Percentiles rank a stretch among this genome's conserved stretches.
Conservation (phyloP, 2,329 filamentous ascomycete genomes). For the Exophiala alcalophila region DNA sequence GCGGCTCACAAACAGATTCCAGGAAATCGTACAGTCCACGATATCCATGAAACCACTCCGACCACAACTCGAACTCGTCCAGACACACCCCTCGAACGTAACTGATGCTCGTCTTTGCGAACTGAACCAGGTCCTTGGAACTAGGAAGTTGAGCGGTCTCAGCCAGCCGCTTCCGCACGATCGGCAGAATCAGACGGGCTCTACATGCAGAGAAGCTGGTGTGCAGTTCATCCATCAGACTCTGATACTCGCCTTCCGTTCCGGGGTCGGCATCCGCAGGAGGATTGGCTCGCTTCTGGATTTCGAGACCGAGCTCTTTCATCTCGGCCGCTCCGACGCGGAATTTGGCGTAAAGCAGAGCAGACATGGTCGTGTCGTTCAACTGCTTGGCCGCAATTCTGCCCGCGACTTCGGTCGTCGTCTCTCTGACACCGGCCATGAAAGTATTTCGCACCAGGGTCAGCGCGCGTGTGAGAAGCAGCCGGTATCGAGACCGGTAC, state of each 20-base stretch:
- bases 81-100: constrained; percentile 64
- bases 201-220: constrained; percentile 61
- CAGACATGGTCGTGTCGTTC: constrained; percentile 70
- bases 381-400: constrained; percentile 64
- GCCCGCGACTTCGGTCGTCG: constrained; percentile 60
- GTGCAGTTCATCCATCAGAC: constrained; percentile 63
- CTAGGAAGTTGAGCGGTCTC: constrained; percentile 58
- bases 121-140: constrained; percentile 62
- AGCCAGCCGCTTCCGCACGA: constrained; percentile 59
- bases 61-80: constrained; percentile 66
- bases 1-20: constrained; percentile 64
- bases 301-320: constrained; percentile 64
- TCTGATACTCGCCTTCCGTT: constrained; percentile 62
- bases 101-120: constrained; percentile 62
- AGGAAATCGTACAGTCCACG: constrained; percentile 63
- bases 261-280: constrained; percentile 58
- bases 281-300: constrained; percentile 62
- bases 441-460: constrained; percentile 67
- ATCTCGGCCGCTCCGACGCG: constrained; percentile 63
- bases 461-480: constrained; percentile 68
- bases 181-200: constrained; percentile 57
- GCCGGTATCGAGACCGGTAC: constrained; percentile 82
- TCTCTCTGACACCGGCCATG: constrained; percentile 60
- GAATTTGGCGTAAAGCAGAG: constrained; percentile 69
- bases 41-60: constrained; percentile 64